Conservation (phyloP, 1,284 basidiomycete genomes). For the Cutaneotrichosporon spelunceum region DNA sequence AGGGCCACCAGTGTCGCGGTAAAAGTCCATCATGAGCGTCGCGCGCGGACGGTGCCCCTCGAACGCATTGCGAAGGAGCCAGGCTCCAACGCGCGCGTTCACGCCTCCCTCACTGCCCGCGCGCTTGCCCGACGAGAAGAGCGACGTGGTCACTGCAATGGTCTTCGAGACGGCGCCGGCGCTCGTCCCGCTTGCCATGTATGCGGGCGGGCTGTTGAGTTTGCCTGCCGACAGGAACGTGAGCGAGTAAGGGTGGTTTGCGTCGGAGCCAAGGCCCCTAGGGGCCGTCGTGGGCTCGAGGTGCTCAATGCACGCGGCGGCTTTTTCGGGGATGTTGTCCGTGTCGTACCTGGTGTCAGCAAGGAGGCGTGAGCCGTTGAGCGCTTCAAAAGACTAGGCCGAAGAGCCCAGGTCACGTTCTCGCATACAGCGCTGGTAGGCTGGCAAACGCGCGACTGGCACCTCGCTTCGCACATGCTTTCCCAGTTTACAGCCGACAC, state of each 20-base stretch:
- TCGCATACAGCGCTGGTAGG: too few species aligned
- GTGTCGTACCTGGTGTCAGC: conserved; percentile 18
- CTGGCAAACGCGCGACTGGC: too few species aligned
- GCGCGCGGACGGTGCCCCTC: conserved; percentile 35
- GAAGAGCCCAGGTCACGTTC: background rate
- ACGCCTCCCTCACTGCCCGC: conserved; percentile 59
- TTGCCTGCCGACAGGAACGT: conserved; percentile 72
- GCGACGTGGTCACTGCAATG: conserved; percentile 4
- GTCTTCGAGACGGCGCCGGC: conserved; percentile 13
- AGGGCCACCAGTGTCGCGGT: conserved; percentile 21
- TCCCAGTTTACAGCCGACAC: background rate
- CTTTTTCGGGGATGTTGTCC: conserved; percentile 50
- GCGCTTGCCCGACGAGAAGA: conserved; percentile 5
- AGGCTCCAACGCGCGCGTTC: conserved; percentile 65
- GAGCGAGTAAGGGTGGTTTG: conserved; percentile 57
- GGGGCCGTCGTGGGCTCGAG: conserved; percentile 23
- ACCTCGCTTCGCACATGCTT: background rate
- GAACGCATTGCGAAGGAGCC: conserved; percentile 58
- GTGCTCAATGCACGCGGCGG: conserved; percentile 51
- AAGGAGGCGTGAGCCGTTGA: background rate
- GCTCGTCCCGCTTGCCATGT: conserved; percentile 55
- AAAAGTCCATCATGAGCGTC: conserved; percentile 46
- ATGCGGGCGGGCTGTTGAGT: conserved; percentile 66
- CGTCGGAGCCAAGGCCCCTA: conserved; percentile 7
- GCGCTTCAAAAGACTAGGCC: background rate